phyloP scores from a whole-genome alignment of 2,329 filamentous ascomycete genomes.

The Nemania sp. region DNA sequence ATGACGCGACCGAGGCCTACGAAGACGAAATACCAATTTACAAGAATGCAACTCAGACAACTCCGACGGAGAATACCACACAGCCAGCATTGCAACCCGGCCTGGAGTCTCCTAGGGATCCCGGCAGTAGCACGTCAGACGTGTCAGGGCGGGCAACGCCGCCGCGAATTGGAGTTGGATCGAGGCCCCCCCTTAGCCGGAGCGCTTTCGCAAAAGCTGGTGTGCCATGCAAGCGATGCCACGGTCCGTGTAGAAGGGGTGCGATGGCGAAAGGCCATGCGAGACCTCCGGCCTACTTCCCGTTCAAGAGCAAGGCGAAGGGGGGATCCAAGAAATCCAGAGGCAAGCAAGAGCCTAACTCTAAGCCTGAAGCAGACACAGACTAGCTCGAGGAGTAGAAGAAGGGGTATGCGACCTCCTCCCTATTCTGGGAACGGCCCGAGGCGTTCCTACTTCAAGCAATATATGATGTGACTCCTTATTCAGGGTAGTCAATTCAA shows the following conservation, averaged over 20 bases:
- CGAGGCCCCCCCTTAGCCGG: constrained; percentile 34
- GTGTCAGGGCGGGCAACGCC: constrained; percentile 6
- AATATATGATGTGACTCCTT: no score
- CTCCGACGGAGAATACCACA: background rate
- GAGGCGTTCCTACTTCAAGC: no score
- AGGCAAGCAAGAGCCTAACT: no score
- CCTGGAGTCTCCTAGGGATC: background rate
- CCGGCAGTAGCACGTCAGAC: background rate
- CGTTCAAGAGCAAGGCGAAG: constrained; percentile 17
- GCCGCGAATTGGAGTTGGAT: constrained; percentile 34
- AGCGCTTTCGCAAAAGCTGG: constrained; percentile 31
- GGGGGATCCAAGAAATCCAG: background rate
- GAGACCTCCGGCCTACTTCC: constrained; percentile 29
- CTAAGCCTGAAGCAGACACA: no score
- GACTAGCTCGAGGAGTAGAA: no score
- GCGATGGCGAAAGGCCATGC: background rate
- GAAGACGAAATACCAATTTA: no score
- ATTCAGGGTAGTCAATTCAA: no score
- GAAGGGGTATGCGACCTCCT: no score
- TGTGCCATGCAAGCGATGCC: background rate
- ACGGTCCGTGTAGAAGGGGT: constrained; percentile 1
- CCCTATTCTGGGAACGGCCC: no score
- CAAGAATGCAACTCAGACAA: no score
- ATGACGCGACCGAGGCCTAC: no score
- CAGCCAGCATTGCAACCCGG: background rate